Base-by-base conservation (phyloP, 208 protist species). In the Acanthamoeba lenticulata region DNA sequence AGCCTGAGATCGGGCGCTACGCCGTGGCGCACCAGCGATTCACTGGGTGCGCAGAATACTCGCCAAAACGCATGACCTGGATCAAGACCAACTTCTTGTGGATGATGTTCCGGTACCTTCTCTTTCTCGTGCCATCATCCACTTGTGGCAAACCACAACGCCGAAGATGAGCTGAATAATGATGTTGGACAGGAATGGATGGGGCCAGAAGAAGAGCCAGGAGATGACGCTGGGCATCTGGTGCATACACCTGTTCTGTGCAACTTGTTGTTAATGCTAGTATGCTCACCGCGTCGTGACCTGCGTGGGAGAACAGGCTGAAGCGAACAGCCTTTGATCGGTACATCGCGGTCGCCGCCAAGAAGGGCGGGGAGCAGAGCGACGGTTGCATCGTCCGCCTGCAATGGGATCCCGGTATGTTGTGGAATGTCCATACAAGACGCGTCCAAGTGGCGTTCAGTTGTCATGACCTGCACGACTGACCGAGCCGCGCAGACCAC, bases 11-110 rank as follows among this genome's bases (percentile, higher is more conserved):
- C 40, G 96, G 95, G 9, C 65, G 74, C 36, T 97, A 95, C 44
- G 96, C 96, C 1, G 49, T 97, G 24, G 40, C 94, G 85, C 1
- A 96, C 74, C 86, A 96, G 88, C 72, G 77, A 15, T 97, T 97
- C 47, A 42, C 45, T 27, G 96, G 96, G 36, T 94, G 92, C 57
- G 67, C 77, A 7, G 7, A 2, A 1, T 97, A 94, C 65, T 89
- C 40, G 52, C 27, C 57, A 3, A 96, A 69, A 29, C 45, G 96
- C 47, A 97, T 97, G 96, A 97, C 96, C 17, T 97, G 96, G 96
- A 94, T 97, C 6, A 97, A 97, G 91, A 81, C 96, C 24, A 96
- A 96, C 94, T 97, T 96, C 32, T 65, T 97, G 9, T 97, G 96
- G 96, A 97, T 97, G 96, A 96, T 96, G 93, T 96, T 69, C 86